Base-by-base conservation (phyloP, 768 basidiomycete species). In the Lyophyllum semitale region DNA sequence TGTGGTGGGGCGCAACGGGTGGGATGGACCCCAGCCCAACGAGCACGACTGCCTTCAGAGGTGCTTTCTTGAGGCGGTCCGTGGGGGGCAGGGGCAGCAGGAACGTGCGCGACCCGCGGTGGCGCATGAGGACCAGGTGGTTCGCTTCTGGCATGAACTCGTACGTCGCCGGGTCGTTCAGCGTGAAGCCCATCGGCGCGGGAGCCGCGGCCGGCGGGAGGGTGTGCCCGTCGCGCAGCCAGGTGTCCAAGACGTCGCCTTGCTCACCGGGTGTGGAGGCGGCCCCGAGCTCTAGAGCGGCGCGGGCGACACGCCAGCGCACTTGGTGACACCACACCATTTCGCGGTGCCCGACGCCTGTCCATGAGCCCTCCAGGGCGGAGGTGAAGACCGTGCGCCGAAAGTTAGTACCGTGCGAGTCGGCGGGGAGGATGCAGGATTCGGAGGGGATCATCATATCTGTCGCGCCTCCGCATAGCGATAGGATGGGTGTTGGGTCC, bases 321-420 rank as follows among this genome's bases (percentile, higher is more conserved):
- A 98, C 87, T 71, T 99, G 97, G 70, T 98, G 93, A 66, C 97
- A 98, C 97, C 97, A 99, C 4, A 98, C 93, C 84, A 98, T 95
- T 56, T 92, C 95, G 38, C 86, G 86, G 68, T 99, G 97, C 23
- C 95, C 96, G 4, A 98, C 91, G 2, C 93, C 93, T 2, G 95
- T 93, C 91, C 95, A 96, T 2, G 88, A 83, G n/a, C 93, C 92
- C 45, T 95, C 90, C 23, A 98, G 74, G 1, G 87, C 88, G 29
- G 90, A 90, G 1, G 93, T 90, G 66, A 97, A 96, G 4, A 95
- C 77, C 0, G 87, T 88, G 35, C 79, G 77, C 38, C 85, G 71
- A 55, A 81, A 87, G 13, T 54, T 11, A 1, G 64, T 59, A 18
- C 62, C 60, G 1, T 61, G 56, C 2, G 54, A 44, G 33, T 60